These are phyloP conservation scores for Hibiscus trionum DNA, from an alignment of 345 rosid species.

Conservation along the genomic window DNA sequence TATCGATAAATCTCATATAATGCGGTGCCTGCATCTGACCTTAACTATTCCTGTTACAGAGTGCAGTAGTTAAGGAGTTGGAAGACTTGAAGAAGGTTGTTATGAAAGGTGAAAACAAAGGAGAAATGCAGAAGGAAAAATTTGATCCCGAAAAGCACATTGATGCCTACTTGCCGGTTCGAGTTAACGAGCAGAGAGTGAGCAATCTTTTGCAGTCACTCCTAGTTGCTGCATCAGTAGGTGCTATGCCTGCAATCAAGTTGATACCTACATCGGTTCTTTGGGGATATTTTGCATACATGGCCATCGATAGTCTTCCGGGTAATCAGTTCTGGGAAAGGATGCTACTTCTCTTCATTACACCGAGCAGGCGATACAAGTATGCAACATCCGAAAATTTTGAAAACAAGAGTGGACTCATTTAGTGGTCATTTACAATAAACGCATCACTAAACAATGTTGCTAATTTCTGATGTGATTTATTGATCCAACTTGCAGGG, in stretches of 20 bases:
- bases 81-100: slow-evolving; percentile 67
- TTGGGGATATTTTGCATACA: slow-evolving; percentile 85
- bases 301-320: slow-evolving; percentile 89
- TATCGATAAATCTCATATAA: neutral
- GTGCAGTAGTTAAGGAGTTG: slow-evolving; percentile 45
- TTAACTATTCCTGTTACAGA: slow-evolving; percentile 14
- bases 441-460: neutral
- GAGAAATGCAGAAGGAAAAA: slow-evolving; percentile 16
- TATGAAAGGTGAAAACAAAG: slow-evolving; percentile 32
- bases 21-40: neutral
- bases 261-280: slow-evolving; percentile 73
- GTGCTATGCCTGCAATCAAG: slow-evolving; percentile 67
- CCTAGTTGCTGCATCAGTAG: slow-evolving; percentile 50
- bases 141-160: slow-evolving; percentile 80
- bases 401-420: neutral
- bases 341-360: slow-evolving; percentile 50
- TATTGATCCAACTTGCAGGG: slow-evolving; percentile 32
- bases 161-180: slow-evolving; percentile 71
- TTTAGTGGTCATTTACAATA: neutral
- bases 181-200: slow-evolving; percentile 79
- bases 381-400: slow-evolving; percentile 10
- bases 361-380: slow-evolving; percentile 63
- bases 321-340: slow-evolving; percentile 92
- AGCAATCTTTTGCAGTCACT: slow-evolving; percentile 74
- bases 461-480: neutral